Conservation (phyloP, 2,329 filamentous ascomycete genomes). For the Trichoderma sp. region DNA sequence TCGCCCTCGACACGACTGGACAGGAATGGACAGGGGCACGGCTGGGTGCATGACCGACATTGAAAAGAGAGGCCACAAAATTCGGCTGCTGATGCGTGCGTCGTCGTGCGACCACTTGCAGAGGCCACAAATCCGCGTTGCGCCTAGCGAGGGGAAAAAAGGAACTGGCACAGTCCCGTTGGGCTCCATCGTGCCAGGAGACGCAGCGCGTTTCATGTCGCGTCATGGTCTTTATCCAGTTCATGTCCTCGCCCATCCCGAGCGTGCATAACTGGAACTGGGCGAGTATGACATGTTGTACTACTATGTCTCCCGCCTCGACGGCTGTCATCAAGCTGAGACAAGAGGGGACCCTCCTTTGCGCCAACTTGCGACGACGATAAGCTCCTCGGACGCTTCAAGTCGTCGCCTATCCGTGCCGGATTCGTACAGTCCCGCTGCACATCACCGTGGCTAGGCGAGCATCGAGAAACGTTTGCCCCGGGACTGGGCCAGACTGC, state of each 20-base stretch:
- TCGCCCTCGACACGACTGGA: background rate
- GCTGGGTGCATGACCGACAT: conserved; percentile 4
- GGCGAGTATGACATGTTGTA: background rate
- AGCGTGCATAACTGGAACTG: background rate
- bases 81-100: conserved; percentile 26
- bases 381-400: conserved; percentile 16
- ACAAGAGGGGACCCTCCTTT: conserved; percentile 17
- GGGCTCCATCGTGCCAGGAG: conserved; percentile 27
- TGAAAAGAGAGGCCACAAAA: conserved; percentile 15
- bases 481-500: background rate
- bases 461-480: background rate
- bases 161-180: conserved; percentile 13
- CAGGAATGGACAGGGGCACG: conserved; percentile 2
- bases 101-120: conserved; percentile 21
- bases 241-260: background rate
- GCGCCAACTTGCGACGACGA: conserved; percentile 22
- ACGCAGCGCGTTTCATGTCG: conserved; percentile 20
- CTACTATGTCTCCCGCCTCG: background rate
- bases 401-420: conserved; percentile 14
- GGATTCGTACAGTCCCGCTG: conserved; percentile 11
- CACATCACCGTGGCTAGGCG: conserved; percentile 18
- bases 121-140: conserved; percentile 7
- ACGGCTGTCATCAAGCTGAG: conserved; percentile 18
- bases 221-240: conserved; percentile 11
- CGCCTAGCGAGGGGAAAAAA: conserved; percentile 18